Percentiles rank a stretch among this genome's conserved stretches.
Conservation (phyloP, 805 yeast genomes). For the Candida silvatica region DNA sequence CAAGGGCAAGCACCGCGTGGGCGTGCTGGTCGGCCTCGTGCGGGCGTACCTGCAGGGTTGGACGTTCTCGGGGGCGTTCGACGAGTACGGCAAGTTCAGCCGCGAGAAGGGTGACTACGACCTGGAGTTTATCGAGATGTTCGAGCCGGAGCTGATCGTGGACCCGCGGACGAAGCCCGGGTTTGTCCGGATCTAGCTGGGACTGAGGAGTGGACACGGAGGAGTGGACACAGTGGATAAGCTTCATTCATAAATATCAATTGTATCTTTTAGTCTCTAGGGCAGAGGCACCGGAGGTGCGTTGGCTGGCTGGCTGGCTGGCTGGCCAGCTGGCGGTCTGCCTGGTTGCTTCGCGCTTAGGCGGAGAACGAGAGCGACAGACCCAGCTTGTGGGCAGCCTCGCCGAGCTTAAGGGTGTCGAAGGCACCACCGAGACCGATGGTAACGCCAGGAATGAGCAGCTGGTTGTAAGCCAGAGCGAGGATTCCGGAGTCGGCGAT, state of each 20-base stretch:
- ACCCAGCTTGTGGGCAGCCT: slow-evolving; percentile 98
- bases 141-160: slow-evolving; percentile 51
- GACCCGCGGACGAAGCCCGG: slow-evolving; percentile 46
- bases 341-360: slow-evolving; percentile 29
- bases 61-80: slow-evolving; percentile 88
- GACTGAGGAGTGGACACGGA: background rate
- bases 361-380: slow-evolving; percentile 90
- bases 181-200: slow-evolving; percentile 46
- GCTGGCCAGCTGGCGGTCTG: background rate
- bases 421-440: slow-evolving; percentile 95
- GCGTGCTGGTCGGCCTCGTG: slow-evolving; percentile 87
- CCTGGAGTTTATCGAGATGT: slow-evolving; percentile 80
- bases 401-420: slow-evolving; percentile 91
- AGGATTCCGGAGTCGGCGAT: slow-evolving; percentile 94
- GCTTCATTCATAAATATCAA: too few species aligned
- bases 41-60: slow-evolving; percentile 84
- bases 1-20: slow-evolving; percentile 96
- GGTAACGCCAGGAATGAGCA: slow-evolving; percentile 91
- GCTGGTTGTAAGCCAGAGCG: slow-evolving; percentile 90
- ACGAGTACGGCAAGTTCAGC: slow-evolving; percentile 88
- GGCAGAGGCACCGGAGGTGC: too few species aligned
- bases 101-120: slow-evolving; percentile 92
- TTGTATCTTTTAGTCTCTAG: too few species aligned
- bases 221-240: background rate
- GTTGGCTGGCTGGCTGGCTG: too few species aligned